Evolutionary conservation across 2,329 filamentous ascomycete species (phyloP), one percentile per base, ranked within the genome.

Genomic region (Lasiodiplodia theobromae): DNA sequence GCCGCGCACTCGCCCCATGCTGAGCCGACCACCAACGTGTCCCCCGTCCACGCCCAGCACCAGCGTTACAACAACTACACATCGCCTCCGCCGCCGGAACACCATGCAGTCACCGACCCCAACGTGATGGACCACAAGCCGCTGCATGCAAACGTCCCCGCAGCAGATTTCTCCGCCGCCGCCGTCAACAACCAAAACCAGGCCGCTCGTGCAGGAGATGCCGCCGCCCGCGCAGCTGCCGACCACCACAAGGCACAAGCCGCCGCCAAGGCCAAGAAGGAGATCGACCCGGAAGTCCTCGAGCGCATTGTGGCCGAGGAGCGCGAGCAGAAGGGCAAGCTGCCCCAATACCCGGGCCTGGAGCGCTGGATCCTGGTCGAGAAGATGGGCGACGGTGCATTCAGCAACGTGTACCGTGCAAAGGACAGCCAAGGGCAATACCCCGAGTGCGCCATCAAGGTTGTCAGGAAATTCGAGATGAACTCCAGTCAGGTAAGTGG

Each of bases 371-470:
- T 91, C 66, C 84, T 97, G 40, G 69, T 96, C 65, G 94, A 97
- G 82, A 98, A 98, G 87, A 99, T 99, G 95, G 96, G 96, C 72
- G 96, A 98, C 74, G 96, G 96, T 70, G 96, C 96, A 70, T 99
- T 99, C 86, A 98, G 95, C 85, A 98, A 98, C 77, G 96, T 99
- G 72, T 99, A 98, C 81, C 90, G 93, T 49, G 96, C 96, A 47
- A 88, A 86, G 73, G 96, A 99, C 79, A 86, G 81, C 56, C 86
- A 89, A 6, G 91, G 92, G 51, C 85, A 90, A 71, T 87, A 88
- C 71, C 89, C 88, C 72, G 91, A 98, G 78, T 94, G 96, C 40
- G 96, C 95, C 74, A 98, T 99, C 86, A 99, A 99, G 82, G 96
- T 99, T 64, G 96, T 99, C 72, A 92, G 96, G 77, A 98, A 98